phyloP scores from a whole-genome alignment of 1,139 yeast species.

The Candida albicans region DNA sequence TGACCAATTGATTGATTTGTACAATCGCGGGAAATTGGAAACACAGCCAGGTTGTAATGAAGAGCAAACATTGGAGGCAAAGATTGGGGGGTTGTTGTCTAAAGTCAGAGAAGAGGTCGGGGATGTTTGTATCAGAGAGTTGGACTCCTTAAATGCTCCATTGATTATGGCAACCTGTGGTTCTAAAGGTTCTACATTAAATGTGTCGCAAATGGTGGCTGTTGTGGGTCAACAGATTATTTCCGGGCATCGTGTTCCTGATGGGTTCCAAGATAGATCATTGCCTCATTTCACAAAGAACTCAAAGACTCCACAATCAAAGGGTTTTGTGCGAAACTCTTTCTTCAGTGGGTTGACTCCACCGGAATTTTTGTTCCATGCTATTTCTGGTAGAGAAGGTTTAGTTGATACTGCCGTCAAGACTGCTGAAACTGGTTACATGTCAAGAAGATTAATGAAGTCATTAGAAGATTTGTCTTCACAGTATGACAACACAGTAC shows the following conservation, averaged over 20 bases:
- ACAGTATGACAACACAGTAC: constrained; percentile 90
- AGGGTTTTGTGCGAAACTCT: constrained; percentile 96
- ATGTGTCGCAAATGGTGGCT: constrained; percentile 99
- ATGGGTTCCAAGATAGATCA: constrained; percentile 98
- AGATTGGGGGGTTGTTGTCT: constrained; percentile 92
- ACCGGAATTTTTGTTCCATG: constrained; percentile 96
- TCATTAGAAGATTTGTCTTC: constrained; percentile 94
- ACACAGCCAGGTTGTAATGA: constrained; percentile 99
- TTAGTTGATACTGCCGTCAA: constrained; percentile 98
- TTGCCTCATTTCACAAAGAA: constrained; percentile 95
- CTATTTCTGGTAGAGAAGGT: constrained; percentile 99
- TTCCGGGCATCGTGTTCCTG: constrained; percentile 98
- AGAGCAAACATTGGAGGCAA: constrained; percentile 96
- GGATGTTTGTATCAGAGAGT: constrained; percentile 90
- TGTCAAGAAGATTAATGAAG: constrained; percentile 98
- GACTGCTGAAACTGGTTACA: constrained; percentile 98
- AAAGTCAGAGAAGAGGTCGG: constrained; percentile 99
- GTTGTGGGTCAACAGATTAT: constrained; percentile 99
- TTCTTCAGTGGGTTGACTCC: constrained; percentile 93
- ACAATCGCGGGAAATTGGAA: constrained; percentile 84
- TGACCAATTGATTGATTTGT: constrained; percentile 82
- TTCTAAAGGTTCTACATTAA: constrained; percentile 95
- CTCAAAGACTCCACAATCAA: constrained; percentile 95
- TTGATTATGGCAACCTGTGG: constrained; percentile 99
- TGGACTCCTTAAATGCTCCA: constrained; percentile 91